Base-by-base conservation (phyloP, 1,284 basidiomycete genomes). In the Cryptococcus sp. region DNA sequence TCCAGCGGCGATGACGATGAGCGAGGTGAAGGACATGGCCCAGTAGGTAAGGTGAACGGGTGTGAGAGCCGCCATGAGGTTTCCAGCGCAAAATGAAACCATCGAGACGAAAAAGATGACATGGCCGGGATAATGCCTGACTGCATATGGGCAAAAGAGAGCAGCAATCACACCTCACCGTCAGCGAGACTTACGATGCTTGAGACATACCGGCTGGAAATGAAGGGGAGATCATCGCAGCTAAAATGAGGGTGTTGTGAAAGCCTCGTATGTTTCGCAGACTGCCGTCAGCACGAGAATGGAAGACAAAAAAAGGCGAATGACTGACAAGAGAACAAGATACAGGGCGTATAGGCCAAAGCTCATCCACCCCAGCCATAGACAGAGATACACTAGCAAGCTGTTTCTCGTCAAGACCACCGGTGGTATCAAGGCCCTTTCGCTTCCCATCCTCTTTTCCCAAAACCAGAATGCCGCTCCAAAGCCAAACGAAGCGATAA, bases 311-410 rank as follows among this genome's bases (percentile, higher is more conserved):
- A 6, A 9, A n/a, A n/a, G 7, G 16, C 16, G 19, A n/a, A 21
- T 5, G 19, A 12, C 53, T 52, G 18, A 60, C 53, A 62, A 62
- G 2, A 54, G 24, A 7, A 38, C 45, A 3, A 51, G 49, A 34
- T 59, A 59, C 3, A 56, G 46, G 18, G 62, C 42, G 46, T 54
- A 64, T 32, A 57, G 57, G 1, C 62, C 64, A 43, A 65, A 61
- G 16, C 54, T 52, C 49, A 54, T 56, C 64, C 64, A 66, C 10
- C 64, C 64, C 12, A 59, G 46, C 39, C 54, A 62, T 41, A 64
- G 48, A 12, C 52, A 53, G 9, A 58, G 51, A 33, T 61, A 56
- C 0, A 63, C 60, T 32, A 66, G 45, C 14, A 53, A 36, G 38
- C 50, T 54, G 42, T 58, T 54, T 31, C 42, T 53, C 28, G 40